phyloP scores from a whole-genome alignment of 306 rosid genomes.

The Cicer judaicum region DNA sequence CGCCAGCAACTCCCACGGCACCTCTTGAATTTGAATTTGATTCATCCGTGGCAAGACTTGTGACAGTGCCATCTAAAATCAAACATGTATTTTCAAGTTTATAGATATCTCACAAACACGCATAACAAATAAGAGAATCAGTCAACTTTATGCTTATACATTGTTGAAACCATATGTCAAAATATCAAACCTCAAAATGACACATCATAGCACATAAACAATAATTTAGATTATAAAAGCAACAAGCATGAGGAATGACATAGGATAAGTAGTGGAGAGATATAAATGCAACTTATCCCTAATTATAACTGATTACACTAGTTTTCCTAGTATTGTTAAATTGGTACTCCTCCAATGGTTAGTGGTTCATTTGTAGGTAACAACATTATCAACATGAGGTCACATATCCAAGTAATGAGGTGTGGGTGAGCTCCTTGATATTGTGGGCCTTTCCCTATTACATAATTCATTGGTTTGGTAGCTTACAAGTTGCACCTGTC shows the following conservation, averaged over 20 bases:
- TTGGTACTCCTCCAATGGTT: constrained; percentile 8
- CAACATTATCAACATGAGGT: background rate
- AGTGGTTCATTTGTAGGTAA: background rate
- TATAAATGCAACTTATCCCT: background rate
- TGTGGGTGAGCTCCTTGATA: background rate
- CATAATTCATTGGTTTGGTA: constrained; percentile 1
- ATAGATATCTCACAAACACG: constrained; percentile 11
- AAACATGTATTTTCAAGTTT: background rate
- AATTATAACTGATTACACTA: background rate
- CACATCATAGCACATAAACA: background rate
- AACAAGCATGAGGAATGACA: constrained; percentile 20
- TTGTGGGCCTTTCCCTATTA: background rate
- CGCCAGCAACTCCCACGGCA: constrained; percentile 66
- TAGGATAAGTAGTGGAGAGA: constrained; percentile 17
- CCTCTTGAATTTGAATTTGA: constrained; percentile 58
- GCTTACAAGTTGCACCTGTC: constrained; percentile 5
- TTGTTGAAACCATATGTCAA: background rate
- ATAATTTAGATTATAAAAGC: constrained; percentile 14
- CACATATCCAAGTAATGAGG: constrained; percentile 13
- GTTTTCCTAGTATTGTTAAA: background rate
- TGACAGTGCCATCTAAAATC: constrained; percentile 57
- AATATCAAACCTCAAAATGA: constrained; percentile 13
- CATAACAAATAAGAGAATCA: constrained; percentile 21
- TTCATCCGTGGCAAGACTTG: constrained; percentile 74
- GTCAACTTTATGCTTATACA: constrained; percentile 1